These are phyloP conservation scores for Byssothecium circinans DNA, from an alignment of 2,329 filamentous ascomycete genomes.

Conservation along the genomic window DNA sequence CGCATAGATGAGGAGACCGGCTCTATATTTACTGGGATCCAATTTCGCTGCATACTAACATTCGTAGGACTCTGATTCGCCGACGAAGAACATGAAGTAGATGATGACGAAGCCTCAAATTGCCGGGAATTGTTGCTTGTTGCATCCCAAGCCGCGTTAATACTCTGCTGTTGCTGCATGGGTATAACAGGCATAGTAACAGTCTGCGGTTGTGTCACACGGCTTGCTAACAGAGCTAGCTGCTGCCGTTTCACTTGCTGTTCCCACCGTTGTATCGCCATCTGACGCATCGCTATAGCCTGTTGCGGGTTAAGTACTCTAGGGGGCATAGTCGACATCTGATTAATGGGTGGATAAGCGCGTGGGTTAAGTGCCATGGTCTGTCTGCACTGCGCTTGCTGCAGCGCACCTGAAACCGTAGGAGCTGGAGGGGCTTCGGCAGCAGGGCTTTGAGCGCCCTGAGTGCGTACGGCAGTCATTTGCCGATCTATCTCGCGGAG, in stretches of 20 bases:
- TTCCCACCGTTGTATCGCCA: background rate
- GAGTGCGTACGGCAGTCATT: too few relatives aligned
- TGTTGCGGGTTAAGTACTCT: too few relatives aligned
- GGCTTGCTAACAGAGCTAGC: background rate
- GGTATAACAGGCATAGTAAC: background rate
- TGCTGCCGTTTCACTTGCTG: background rate
- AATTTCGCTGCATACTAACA: background rate
- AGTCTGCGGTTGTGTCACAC: background rate
- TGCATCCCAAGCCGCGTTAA: background rate
- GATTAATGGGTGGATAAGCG: too few relatives aligned
- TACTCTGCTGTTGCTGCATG: background rate
- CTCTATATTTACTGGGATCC: background rate
- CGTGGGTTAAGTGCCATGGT: conserved; percentile 1
- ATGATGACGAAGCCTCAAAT: background rate
- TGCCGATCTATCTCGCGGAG: too few relatives aligned
- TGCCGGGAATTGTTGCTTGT: background rate
- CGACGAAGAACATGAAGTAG: background rate
- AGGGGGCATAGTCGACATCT: too few relatives aligned
- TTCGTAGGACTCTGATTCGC: background rate
- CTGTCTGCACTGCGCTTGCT: background rate
- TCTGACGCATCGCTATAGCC: background rate
- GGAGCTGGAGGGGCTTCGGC: background rate
- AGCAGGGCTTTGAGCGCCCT: too few relatives aligned
- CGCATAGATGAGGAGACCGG: background rate
- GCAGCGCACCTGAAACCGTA: background rate